Percentiles rank a stretch among this genome's conserved stretches.
Evolutionary conservation across 768 basidiomycete species (phyloP).

Genomic region (Suillus brevipes): DNA sequence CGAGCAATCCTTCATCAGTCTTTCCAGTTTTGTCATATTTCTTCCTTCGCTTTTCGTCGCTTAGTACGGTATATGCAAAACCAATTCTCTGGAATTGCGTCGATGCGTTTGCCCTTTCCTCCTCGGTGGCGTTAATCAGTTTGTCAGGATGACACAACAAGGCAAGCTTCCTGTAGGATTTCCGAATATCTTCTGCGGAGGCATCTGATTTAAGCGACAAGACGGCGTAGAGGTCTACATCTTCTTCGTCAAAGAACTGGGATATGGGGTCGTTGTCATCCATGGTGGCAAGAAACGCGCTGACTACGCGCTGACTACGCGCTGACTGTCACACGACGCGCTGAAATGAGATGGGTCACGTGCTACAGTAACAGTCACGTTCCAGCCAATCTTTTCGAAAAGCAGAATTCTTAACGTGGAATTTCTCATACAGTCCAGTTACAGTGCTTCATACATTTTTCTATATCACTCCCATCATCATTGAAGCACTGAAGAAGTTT

Average conservation of each 20-base stretch:
- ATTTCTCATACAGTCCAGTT: too few relatives aligned
- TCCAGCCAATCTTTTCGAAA: not conserved
- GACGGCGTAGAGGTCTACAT: constrained; percentile 77
- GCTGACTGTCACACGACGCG: constrained; percentile 9
- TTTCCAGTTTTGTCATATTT: constrained; percentile 85
- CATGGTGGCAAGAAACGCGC: constrained; percentile 40
- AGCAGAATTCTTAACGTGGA: not conserved
- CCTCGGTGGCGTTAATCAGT: constrained; percentile 59
- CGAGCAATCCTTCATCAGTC: constrained; percentile 76
- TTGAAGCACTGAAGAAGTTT: not conserved
- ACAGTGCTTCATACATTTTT: too few relatives aligned
- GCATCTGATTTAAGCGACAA: constrained; percentile 58
- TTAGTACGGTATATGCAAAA: constrained; percentile 88
- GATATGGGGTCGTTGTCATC: constrained; percentile 70
- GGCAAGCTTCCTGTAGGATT: constrained; percentile 82
- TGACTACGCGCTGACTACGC: too few relatives aligned
- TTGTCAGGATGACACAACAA: constrained; percentile 91
- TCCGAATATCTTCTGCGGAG: constrained; percentile 68
- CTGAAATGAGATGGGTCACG: constrained; percentile 14
- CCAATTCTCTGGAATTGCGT: constrained; percentile 89
- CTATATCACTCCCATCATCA: too few relatives aligned
- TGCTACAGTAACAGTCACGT: not conserved
- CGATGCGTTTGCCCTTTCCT: constrained; percentile 65
- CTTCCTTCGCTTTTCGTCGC: constrained; percentile 71
- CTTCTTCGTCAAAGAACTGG: constrained; percentile 71